Evolutionary conservation across 441 rosid genomes (phyloP).

Genomic region (Breynia disticha): DNA sequence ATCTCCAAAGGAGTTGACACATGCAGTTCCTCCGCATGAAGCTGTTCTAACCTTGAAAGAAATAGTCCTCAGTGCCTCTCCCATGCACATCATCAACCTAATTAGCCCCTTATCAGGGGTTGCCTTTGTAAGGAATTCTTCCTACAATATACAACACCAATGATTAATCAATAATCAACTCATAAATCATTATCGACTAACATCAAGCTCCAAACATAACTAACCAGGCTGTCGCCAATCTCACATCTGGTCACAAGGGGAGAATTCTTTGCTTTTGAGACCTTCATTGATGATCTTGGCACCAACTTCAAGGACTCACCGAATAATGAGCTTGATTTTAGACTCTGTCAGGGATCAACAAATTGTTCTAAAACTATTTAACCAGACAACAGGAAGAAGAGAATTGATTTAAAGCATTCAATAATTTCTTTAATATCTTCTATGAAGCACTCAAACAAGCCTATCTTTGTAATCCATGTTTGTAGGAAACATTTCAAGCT

Average conservation of each 20-base stretch:
- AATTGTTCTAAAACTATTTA: too few relatives aligned
- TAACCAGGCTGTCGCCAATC: constrained; percentile 89
- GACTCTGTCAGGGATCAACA: constrained; percentile 34
- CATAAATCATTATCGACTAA: neutral
- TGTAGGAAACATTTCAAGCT: too few relatives aligned
- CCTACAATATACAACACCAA: constrained; percentile 32
- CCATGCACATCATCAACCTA: constrained; percentile 77
- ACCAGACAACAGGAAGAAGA: too few relatives aligned
- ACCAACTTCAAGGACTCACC: constrained; percentile 58
- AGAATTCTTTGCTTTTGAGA: constrained; percentile 40
- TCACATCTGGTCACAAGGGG: constrained; percentile 58
- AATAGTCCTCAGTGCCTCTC: constrained; percentile 90
- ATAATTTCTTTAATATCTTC: too few relatives aligned
- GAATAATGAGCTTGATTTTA: constrained; percentile 65
- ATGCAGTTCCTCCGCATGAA: constrained; percentile 94
- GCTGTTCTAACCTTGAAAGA: constrained; percentile 90
- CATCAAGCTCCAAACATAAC: neutral
- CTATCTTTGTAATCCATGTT: too few relatives aligned
- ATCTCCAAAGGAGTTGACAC: constrained; percentile 85
- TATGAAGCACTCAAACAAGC: too few relatives aligned
- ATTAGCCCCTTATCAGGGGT: constrained; percentile 70
- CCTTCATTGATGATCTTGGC: constrained; percentile 47
- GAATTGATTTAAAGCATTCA: too few relatives aligned
- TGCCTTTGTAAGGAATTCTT: constrained; percentile 76
- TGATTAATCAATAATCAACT: neutral